Base-by-base conservation (phyloP, 129 eudicot genomes). In the Artemisia argyi region DNA sequence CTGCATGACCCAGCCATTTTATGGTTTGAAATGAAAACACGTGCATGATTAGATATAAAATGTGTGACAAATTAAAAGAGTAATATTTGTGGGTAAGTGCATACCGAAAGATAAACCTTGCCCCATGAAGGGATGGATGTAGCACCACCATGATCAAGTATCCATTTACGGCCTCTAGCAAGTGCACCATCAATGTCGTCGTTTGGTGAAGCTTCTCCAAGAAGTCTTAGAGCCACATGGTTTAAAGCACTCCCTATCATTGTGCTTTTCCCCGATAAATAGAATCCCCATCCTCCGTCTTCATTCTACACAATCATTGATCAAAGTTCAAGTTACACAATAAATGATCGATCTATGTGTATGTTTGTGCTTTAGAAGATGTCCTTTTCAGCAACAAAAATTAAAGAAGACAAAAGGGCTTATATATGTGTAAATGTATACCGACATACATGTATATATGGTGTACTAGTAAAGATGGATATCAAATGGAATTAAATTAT, bases 221-320 rank as follows among this genome's bases (percentile, higher is more conserved):
- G 74, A 14, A 79, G 32, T 18, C 83, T 56, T 65, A 79, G 68
- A 30, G 74, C 78, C 53, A 79, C 74, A 20, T 79, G 73, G 50
- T 49, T 79, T 55, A 79, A 61, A 1, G 57, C 83, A 48, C 54
- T 53, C 7, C 78, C 83, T 1, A 79, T 56, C 83, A 72, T 79
- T 15, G 83, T 79, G 74, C 83, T 79, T 10, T 67, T 59, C 0
- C 78, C 83, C 0, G 61, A 59, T 44, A 65, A 57, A 28, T 72
- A 72, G 54, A 79, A 79, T 9, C 83, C 83, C 83, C 83, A 72
- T 56, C 83, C 83, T 50, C 83, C 83, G 4, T 79, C 83, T 19
- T 72, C 74, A 56, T 79, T 79, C 83, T 78, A 55, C 59, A 71
- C 28, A 46, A 15, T 22, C n/a, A 3, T 62, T 11, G 19, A 56